Percentiles rank a stretch among this genome's conserved stretches.
These are phyloP conservation scores for Reticulascus tulasneorum DNA, from an alignment of 2,329 filamentous ascomycete genomes.

Conservation along the genomic window DNA sequence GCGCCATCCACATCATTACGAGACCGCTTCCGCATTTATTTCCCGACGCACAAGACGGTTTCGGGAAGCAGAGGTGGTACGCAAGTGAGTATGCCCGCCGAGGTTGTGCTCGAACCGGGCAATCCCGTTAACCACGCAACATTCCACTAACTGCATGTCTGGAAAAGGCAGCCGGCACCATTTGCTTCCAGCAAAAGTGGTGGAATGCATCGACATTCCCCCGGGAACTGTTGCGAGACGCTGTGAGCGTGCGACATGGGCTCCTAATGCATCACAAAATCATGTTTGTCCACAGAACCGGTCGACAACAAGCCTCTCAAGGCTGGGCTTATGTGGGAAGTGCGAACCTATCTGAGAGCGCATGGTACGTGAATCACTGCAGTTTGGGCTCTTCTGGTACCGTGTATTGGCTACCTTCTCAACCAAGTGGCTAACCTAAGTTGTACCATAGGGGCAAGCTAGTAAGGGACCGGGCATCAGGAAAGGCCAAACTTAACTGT, in stretches of 20 bases:
- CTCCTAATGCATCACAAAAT: constrained; percentile 89
- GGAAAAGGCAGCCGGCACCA: constrained; percentile 67
- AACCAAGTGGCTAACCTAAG: constrained; percentile 11
- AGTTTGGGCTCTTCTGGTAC: too few species aligned
- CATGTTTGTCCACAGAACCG: constrained; percentile 39
- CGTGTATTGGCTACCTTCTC: constrained; percentile 1
- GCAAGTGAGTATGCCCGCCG: constrained; percentile 35
- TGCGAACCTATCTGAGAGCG: constrained; percentile 88
- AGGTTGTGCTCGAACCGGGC: constrained; percentile 8
- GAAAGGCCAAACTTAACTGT: constrained; percentile 71
- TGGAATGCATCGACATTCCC: constrained; percentile 71
- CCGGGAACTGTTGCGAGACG: constrained; percentile 67
- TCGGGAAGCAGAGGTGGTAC: constrained; percentile 58
- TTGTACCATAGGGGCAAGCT: constrained; percentile 64
- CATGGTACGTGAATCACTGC: constrained; percentile 68
- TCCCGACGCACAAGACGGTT: constrained; percentile 72
- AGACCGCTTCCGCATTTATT: constrained; percentile 69
- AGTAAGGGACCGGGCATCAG: constrained; percentile 63
- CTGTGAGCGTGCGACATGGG: constrained; percentile 64
- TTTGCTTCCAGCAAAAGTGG: constrained; percentile 72
- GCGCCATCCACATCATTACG: too few species aligned
- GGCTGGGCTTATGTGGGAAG: constrained; percentile 87
- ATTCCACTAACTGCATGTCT: neutral
- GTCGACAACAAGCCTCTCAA: constrained; percentile 8
- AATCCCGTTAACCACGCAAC: constrained; percentile 8